A percentile compares a stretch with the other conserved stretches of the same genome.
These are phyloP conservation scores for Plasmodium inui DNA, from an alignment of 169 alveolate genomes.

Conservation along the genomic window DNA sequence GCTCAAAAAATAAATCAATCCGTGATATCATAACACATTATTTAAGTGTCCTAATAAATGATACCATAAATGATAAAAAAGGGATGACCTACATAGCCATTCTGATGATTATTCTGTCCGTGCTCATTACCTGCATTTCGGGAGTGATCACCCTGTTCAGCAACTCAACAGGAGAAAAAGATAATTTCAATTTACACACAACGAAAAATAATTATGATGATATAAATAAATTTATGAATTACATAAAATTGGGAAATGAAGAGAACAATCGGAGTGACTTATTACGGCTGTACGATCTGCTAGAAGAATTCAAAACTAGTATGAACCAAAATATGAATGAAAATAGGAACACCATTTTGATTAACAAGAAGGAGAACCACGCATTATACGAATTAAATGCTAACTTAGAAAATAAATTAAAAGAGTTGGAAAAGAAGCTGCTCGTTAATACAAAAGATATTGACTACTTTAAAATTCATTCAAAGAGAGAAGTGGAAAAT, in stretches of 20 bases:
- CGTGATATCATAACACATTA: neutral
- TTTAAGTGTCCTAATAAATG: slow-evolving; percentile 17
- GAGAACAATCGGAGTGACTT: neutral
- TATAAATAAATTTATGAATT: slow-evolving; percentile 44
- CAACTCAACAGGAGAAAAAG: neutral
- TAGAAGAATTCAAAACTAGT: slow-evolving; percentile 22
- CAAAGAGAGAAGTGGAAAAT: slow-evolving; percentile 55
- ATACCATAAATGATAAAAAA: slow-evolving; percentile 62
- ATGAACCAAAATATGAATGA: slow-evolving; percentile 13
- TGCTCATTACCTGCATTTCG: slow-evolving; percentile 49
- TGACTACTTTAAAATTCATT: slow-evolving; percentile 36
- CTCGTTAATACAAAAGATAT: slow-evolving; percentile 19
- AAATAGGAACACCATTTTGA: neutral
- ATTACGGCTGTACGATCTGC: neutral
- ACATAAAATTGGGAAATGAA: slow-evolving; percentile 20
- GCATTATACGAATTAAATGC: slow-evolving; percentile 9
- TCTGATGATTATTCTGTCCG: slow-evolving; percentile 48
- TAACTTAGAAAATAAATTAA: slow-evolving; percentile 29
- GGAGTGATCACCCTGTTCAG: slow-evolving; percentile 47
- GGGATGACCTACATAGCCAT: slow-evolving; percentile 67
- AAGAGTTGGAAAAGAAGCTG: slow-evolving; percentile 30
- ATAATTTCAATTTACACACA: neutral
- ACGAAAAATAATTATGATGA: slow-evolving; percentile 51
- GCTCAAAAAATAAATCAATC: slow-evolving; percentile 41
- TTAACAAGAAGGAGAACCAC: slow-evolving; percentile 8